A percentile compares a stretch with the other conserved stretches of the same genome.
phyloP scores from a whole-genome alignment of 164 flowering plant genomes.

The Santalum album region DNA sequence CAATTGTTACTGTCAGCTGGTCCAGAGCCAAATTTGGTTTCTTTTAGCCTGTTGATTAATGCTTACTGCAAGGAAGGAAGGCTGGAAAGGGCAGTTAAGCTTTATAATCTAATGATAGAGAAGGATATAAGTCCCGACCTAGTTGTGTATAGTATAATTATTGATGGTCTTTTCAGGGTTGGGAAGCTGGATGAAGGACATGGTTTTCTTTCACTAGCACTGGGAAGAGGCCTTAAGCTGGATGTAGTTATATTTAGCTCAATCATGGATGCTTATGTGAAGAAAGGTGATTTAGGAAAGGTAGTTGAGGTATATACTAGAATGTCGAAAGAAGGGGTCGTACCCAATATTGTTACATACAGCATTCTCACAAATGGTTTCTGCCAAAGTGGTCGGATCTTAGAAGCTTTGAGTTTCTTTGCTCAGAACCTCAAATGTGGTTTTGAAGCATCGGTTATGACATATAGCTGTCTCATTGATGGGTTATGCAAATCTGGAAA shows the following conservation, averaged over 20 bases:
- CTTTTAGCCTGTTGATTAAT: constrained; percentile 35
- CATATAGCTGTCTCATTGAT: constrained; percentile 38
- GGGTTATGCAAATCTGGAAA: constrained; percentile 32
- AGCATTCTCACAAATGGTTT: constrained; percentile 41
- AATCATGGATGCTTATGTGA: constrained; percentile 36
- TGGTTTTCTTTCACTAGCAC: constrained; percentile 22
- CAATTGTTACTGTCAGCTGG: constrained; percentile 19
- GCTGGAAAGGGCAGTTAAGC: constrained; percentile 33
- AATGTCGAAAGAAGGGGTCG: constrained; percentile 30
- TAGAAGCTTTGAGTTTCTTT: constrained; percentile 38
- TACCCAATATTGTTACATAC: constrained; percentile 33
- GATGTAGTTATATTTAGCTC: constrained; percentile 46
- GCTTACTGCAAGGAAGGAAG: constrained; percentile 24
- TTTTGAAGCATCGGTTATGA: constrained; percentile 25
- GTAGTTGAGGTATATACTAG: constrained; percentile 23
- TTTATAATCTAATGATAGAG: constrained; percentile 29
- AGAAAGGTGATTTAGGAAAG: constrained; percentile 29
- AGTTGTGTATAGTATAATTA: constrained; percentile 31
- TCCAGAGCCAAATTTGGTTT: constrained; percentile 34
- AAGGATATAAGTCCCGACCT: constrained; percentile 36
- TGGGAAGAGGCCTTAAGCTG: constrained; percentile 26
- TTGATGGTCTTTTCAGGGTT: constrained; percentile 32
- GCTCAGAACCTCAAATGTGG: constrained; percentile 34
- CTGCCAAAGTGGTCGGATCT: constrained; percentile 21
- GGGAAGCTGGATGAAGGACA: constrained; percentile 33